Evolutionary conservation across 495 filamentous ascomycete genomes (phyloP).

Genomic region (Podospora didyma): DNA sequence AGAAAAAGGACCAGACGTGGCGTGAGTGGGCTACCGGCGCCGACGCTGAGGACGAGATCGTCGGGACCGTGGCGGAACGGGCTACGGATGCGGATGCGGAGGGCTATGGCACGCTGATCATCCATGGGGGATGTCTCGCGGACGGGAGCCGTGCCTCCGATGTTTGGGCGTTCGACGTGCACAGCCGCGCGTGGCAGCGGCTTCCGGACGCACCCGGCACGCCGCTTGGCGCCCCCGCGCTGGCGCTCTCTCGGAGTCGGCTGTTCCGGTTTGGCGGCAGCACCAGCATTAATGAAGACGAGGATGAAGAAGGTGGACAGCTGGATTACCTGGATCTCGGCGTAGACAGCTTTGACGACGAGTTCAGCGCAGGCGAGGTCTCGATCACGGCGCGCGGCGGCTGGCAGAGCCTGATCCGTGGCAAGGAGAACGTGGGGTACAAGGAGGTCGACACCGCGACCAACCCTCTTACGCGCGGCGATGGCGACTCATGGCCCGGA

Average conservation of each 20-base stretch:
- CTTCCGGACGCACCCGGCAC: constrained; percentile 58
- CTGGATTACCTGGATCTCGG: constrained; percentile 58
- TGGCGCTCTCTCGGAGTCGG: constrained; percentile 52
- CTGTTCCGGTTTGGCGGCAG: constrained; percentile 61
- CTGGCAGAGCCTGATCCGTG: constrained; percentile 36
- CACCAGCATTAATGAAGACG: constrained; percentile 61
- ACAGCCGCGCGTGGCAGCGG: constrained; percentile 54
- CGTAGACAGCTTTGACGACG: constrained; percentile 46
- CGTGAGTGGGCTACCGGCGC: constrained; percentile 42
- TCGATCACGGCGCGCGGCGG: constrained; percentile 27
- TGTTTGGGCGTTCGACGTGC: constrained; percentile 68
- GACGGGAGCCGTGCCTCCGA: constrained; percentile 51
- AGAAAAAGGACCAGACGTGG: constrained; percentile 21
- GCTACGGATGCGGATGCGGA: constrained; percentile 43
- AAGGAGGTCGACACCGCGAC: constrained; percentile 19
- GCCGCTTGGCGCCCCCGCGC: constrained; percentile 57
- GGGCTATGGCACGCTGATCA: constrained; percentile 56
- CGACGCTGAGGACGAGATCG: constrained; percentile 36
- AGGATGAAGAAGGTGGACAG: constrained; percentile 57
- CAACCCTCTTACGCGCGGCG: constrained; percentile 13
- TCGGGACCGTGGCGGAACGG: constrained; percentile 41
- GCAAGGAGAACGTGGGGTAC: constrained; percentile 25
- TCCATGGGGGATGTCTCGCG: constrained; percentile 67
- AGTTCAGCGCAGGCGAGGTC: constrained; percentile 35
- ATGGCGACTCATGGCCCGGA: constrained; percentile 37